phyloP scores from a whole-genome alignment of 371 early-diverging fungal species.

The Rhizopus arrhizus region DNA sequence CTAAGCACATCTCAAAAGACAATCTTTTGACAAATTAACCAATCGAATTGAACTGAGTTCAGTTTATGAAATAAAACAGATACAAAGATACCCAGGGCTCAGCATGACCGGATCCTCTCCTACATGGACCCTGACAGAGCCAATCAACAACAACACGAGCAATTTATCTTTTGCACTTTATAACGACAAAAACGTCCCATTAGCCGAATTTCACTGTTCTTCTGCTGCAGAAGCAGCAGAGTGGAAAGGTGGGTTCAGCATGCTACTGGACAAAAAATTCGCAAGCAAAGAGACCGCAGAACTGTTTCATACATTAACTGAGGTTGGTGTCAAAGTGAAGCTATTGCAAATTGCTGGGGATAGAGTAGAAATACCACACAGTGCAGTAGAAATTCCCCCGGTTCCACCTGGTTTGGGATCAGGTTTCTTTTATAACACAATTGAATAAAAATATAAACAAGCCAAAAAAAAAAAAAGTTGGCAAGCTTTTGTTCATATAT shows the following conservation, averaged over 20 bases:
- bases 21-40: slow-evolving; percentile 46
- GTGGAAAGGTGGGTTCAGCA: slow-evolving; percentile 83
- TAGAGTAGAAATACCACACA: slow-evolving; percentile 57
- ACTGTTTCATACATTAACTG: slow-evolving; percentile 65
- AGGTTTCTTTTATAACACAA: slow-evolving; percentile 44
- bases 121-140: too few species aligned
- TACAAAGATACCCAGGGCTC: slow-evolving; percentile 22
- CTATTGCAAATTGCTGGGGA: slow-evolving; percentile 73
- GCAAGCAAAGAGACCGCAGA: slow-evolving; percentile 67
- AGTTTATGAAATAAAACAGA: slow-evolving; percentile 59
- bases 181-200: slow-evolving; percentile 35
- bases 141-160: neutral
- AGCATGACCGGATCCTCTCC: too few species aligned
- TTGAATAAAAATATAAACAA: slow-evolving; percentile 7
- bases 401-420: slow-evolving; percentile 46
- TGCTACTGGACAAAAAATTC: slow-evolving; percentile 70
- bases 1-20: slow-evolving; percentile 62
- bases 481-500: too few species aligned
- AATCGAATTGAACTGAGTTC: slow-evolving; percentile 60
- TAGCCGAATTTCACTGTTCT: slow-evolving; percentile 66
- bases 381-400: slow-evolving; percentile 47
- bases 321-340: slow-evolving; percentile 66
- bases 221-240: slow-evolving; percentile 61
- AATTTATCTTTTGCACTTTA: slow-evolving; percentile 52
- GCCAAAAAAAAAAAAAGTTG: too few species aligned